Evolutionary conservation across 805 yeast genomes (phyloP).

Genomic region (Sugiyamaella mastotermitis): DNA sequence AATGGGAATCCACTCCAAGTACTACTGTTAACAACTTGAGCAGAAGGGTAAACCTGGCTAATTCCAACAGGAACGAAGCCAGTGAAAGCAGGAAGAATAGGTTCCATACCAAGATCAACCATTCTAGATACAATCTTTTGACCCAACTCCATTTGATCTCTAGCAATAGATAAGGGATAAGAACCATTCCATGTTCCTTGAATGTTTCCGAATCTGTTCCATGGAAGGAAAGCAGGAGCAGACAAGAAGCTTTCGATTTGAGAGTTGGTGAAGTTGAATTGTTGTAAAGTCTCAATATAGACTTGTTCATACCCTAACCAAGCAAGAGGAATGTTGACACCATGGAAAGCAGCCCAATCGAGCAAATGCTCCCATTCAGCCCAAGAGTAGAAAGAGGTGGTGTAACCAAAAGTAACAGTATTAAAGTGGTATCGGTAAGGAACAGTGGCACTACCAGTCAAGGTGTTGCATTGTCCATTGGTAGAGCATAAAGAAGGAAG

Average conservation of each 20-base stretch:
- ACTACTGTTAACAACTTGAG: slow-evolving; percentile 7
- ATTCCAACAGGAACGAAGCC: slow-evolving; percentile 12
- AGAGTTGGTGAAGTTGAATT: slow-evolving; percentile 9
- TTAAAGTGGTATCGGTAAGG: slow-evolving; percentile 14
- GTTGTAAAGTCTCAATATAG: slow-evolving; percentile 8
- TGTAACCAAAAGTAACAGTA: slow-evolving; percentile 16
- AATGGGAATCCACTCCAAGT: slow-evolving; percentile 13
- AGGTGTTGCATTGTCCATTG: slow-evolving; percentile 3
- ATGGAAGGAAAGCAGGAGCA: slow-evolving; percentile 13
- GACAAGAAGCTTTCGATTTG: slow-evolving; percentile 11
- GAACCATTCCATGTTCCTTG: slow-evolving; percentile 15
- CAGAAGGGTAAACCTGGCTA: slow-evolving; percentile 8
- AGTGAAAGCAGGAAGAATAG: slow-evolving; percentile 16
- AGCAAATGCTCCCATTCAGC: slow-evolving; percentile 15
- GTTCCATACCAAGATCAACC: slow-evolving; percentile 15
- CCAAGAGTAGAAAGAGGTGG: slow-evolving; percentile 14
- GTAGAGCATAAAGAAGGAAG: too few relatives aligned
- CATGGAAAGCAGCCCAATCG: slow-evolving; percentile 14
- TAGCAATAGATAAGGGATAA: slow-evolving; percentile 5
- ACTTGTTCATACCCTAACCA: slow-evolving; percentile 16
- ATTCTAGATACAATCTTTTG: slow-evolving; percentile 10
- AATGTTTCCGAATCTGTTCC: slow-evolving; percentile 17
- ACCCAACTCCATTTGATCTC: slow-evolving; percentile 8
- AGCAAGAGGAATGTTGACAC: slow-evolving; percentile 13
- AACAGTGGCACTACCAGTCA: slow-evolving; percentile 10